Evolutionary conservation across 1,284 basidiomycete species (phyloP), one percentile per base, ranked within the genome.

Genomic region (Heterobasidion annosum): DNA sequence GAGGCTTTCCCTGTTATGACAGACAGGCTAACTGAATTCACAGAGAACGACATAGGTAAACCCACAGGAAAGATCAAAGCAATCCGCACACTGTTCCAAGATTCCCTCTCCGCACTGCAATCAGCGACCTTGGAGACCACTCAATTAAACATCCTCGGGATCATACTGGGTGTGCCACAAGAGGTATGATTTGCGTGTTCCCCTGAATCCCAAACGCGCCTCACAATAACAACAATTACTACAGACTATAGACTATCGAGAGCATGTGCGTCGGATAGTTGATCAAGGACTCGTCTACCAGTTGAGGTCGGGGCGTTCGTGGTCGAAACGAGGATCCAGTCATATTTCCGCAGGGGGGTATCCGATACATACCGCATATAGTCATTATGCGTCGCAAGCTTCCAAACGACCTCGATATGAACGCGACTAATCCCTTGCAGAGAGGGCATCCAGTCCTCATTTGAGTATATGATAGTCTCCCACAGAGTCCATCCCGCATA

Each of bases 41-140:
- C 56, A 69, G 68, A 70, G 6, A 70, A 71, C 44, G 73, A 77
- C 55, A 67, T 77, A 12, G 70, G 70, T 12, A 67, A 68, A 50
- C 60, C 71, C 1, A 65, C 73, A 4, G 57, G 56, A 10, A 70
- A 69, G 34, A 66, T 73, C 16, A 51, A 59, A 8, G 58, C 56
- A 7, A 67, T 79, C 13, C 63, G 67, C 10, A 48, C 56, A 8
- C 64, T 68, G 8, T 77, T 79, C 61, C 64, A 66, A 52, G 63
- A 66, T 12, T 70, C 70, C 8, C 63, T 67, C 45, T 51, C 56
- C 0, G 53, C 58, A 7, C 52, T 68, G 33, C 25, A 58, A 15
- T 34, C 42, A 5, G 63, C 64, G 37, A 51, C 57, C 1, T 54
- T 67, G 33, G 46, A 54, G 2, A 45, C 58, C 8, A 46, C 47